Percentiles rank a stretch among this genome's conserved stretches.
phyloP scores from a whole-genome alignment of 805 yeast genomes.

The Kuraishia molischiana region DNA sequence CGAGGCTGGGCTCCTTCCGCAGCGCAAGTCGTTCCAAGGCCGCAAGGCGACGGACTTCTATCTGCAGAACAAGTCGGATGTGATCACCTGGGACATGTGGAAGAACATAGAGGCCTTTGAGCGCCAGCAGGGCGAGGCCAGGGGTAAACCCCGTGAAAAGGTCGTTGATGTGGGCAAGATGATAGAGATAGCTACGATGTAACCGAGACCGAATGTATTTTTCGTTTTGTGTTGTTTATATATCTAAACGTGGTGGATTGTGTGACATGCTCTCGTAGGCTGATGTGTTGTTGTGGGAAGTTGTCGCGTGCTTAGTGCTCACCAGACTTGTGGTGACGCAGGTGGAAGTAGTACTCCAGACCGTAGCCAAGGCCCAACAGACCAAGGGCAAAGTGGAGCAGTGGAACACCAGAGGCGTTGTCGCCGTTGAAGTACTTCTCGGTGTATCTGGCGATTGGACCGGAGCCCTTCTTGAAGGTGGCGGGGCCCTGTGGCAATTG shows the following conservation, averaged over 20 bases:
- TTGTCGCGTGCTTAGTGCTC: conserved; percentile 23
- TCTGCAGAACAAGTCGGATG: conserved; percentile 6
- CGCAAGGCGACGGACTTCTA: conserved; percentile 4
- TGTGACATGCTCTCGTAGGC: not conserved
- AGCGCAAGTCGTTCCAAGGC: conserved; percentile 9
- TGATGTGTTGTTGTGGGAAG: conserved; percentile 1
- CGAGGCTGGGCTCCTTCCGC: conserved; percentile 10
- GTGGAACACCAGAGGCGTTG: conserved; percentile 76
- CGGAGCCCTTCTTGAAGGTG: conserved; percentile 59
- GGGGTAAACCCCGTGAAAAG: conserved; percentile 52
- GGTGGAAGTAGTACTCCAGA: conserved; percentile 89
- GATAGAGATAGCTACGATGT: conserved; percentile 22
- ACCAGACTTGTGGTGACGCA: conserved; percentile 42
- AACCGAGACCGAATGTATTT: not conserved
- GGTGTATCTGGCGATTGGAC: conserved; percentile 69
- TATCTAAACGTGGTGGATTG: not conserved
- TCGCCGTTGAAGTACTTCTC: conserved; percentile 80
- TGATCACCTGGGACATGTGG: conserved; percentile 65
- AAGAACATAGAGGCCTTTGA: conserved; percentile 44
- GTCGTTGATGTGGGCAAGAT: conserved; percentile 36
- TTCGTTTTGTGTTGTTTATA: not conserved
- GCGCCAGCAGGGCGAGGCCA: conserved; percentile 29
- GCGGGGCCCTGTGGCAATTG: conserved; percentile 92
- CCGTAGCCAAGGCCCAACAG: conserved; percentile 76
- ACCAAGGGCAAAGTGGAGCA: conserved; percentile 64